phyloP scores from a whole-genome alignment of 2,329 filamentous ascomycete genomes.

The Thermothelomyces thermophilus region DNA sequence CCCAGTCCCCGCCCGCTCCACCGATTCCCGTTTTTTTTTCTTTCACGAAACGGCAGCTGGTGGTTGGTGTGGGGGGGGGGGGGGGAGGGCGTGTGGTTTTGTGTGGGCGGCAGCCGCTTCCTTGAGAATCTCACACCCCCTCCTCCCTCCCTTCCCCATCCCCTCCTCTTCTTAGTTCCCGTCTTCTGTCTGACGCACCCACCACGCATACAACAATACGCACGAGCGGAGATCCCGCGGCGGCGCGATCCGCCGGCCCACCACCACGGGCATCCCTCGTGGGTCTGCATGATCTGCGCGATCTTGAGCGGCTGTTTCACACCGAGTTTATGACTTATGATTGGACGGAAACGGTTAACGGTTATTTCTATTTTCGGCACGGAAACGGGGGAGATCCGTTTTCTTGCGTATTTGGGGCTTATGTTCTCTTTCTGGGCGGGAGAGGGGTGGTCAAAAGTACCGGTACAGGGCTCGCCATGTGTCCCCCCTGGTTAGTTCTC shows the following conservation, averaged over 20 bases:
- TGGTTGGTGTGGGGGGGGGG: background rate
- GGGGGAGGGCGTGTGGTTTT: background rate
- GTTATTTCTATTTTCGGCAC: background rate
- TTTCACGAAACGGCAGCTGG: background rate
- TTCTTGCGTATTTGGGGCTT: background rate
- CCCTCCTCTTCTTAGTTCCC: no score
- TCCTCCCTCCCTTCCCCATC: slow-evolving; percentile 12
- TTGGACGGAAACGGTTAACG: slow-evolving; percentile 36
- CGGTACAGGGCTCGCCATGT: background rate
- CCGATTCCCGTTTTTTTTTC: slow-evolving; percentile 32
- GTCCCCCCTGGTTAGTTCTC: background rate
- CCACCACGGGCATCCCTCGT: slow-evolving; percentile 11
- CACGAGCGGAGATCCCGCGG: slow-evolving; percentile 26
- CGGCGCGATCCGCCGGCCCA: slow-evolving; percentile 18
- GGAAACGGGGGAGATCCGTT: no score
- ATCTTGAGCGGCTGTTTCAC: slow-evolving; percentile 34
- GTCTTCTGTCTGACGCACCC: background rate
- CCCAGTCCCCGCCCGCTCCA: slow-evolving; percentile 16
- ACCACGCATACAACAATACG: slow-evolving; percentile 11
- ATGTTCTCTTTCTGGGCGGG: background rate
- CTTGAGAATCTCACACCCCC: slow-evolving; percentile 25
- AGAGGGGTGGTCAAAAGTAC: background rate
- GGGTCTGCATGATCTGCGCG: background rate
- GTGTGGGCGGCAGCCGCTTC: no score
- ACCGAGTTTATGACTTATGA: slow-evolving; percentile 45